Evolutionary conservation across 1,139 yeast species (phyloP).

Genomic region (Taiozyma sp.): DNA sequence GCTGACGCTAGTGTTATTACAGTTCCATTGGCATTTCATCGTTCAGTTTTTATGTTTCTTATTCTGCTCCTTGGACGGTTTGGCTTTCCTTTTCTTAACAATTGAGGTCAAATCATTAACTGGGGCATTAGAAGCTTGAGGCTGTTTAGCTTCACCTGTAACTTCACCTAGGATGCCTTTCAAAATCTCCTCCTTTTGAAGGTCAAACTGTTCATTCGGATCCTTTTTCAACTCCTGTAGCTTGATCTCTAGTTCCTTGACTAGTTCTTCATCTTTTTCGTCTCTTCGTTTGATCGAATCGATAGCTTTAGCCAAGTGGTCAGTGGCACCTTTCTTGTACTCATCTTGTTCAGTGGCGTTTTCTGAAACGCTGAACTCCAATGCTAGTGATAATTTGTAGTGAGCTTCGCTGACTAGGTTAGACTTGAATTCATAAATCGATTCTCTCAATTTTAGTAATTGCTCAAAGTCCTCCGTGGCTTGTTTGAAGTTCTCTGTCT

Average conservation of each 20-base stretch:
- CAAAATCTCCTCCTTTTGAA: slow-evolving; percentile 54
- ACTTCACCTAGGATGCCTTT: slow-evolving; percentile 61
- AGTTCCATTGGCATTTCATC: background rate
- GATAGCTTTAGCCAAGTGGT: slow-evolving; percentile 57
- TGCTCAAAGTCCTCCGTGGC: slow-evolving; percentile 63
- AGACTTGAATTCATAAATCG: slow-evolving; percentile 43
- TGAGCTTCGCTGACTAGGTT: slow-evolving; percentile 73
- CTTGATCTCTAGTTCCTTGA: slow-evolving; percentile 30
- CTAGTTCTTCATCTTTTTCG: slow-evolving; percentile 21
- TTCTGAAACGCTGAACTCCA: slow-evolving; percentile 62
- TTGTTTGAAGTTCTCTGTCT: slow-evolving; percentile 77
- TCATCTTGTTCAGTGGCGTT: slow-evolving; percentile 24
- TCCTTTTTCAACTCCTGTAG: slow-evolving; percentile 50
- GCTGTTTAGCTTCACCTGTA: slow-evolving; percentile 15
- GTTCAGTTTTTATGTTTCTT: slow-evolving; percentile 16
- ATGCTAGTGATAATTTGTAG: slow-evolving; percentile 76
- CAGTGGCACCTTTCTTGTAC: slow-evolving; percentile 48
- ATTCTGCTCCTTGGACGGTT: slow-evolving; percentile 7
- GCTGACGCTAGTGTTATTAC: background rate
- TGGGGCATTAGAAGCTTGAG: slow-evolving; percentile 15
- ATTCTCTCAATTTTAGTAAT: slow-evolving; percentile 51
- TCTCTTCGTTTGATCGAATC: slow-evolving; percentile 44
- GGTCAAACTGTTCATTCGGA: slow-evolving; percentile 45
- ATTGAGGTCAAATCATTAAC: slow-evolving; percentile 56
- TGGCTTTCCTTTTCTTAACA: slow-evolving; percentile 47